Percentiles rank a stretch among this genome's conserved stretches.
These are phyloP conservation scores for Aegilops sharonensis DNA, from an alignment of 176 grass and related monocot genomes.

Conservation along the genomic window DNA sequence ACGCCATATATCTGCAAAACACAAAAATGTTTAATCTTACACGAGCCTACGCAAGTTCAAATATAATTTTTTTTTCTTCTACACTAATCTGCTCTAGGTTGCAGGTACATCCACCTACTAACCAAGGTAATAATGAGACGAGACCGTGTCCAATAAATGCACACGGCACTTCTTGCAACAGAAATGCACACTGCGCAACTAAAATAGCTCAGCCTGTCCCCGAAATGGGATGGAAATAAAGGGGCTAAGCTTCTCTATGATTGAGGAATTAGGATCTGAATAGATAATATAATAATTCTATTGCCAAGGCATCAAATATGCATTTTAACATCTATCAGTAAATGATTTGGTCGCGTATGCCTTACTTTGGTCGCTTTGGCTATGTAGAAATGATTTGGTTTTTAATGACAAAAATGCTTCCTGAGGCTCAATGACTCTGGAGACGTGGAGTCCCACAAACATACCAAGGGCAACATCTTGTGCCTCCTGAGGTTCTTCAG, in stretches of 20 bases:
- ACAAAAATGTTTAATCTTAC: conserved; percentile 11
- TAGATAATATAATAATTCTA: neutral
- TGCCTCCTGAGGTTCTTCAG: neutral
- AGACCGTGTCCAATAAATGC: neutral
- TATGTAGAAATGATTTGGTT: too few species aligned
- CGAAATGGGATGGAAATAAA: neutral
- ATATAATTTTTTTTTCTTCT: neutral
- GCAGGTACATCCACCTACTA: neutral
- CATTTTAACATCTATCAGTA: neutral
- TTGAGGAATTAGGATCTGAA: neutral
- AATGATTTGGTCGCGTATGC: too few species aligned
- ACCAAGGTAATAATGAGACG: neutral
- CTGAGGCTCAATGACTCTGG: too few species aligned
- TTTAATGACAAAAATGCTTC: too few species aligned
- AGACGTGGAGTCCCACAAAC: neutral
- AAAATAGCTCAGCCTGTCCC: neutral
- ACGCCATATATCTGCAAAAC: conserved; percentile 69
- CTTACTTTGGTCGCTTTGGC: too few species aligned
- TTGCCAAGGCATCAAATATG: neutral
- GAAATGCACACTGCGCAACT: neutral
- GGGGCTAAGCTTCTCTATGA: neutral
- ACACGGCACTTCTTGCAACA: neutral
- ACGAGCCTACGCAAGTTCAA: neutral
- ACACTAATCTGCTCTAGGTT: neutral
- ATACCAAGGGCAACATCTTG: neutral